These are phyloP conservation scores for Rutstroemia sp. DNA, from an alignment of 2,329 filamentous ascomycete species.

Conservation along the genomic window DNA sequence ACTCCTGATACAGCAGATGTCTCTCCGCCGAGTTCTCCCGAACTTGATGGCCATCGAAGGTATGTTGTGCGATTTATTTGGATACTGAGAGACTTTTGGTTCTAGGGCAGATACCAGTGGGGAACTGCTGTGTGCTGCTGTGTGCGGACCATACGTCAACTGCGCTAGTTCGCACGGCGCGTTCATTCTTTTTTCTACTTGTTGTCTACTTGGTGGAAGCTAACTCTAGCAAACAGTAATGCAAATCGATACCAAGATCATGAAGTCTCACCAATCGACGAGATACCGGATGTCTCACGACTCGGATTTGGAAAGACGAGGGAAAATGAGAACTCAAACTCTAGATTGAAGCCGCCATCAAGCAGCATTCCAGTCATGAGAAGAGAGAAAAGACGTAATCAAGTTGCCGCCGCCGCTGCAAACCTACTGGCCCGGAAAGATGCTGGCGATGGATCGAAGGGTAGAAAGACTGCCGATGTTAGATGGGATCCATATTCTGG, in stretches of 20 bases:
- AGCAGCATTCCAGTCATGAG: constrained; percentile 29
- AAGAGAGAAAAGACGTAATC: constrained; percentile 26
- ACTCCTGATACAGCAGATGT: constrained; percentile 28
- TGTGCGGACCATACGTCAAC: not conserved
- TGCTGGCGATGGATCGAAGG: constrained; percentile 12
- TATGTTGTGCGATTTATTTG: constrained; percentile 19
- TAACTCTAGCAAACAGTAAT: constrained; percentile 13
- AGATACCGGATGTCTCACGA: constrained; percentile 23
- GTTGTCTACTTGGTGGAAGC: not conserved
- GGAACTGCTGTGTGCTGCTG: not conserved
- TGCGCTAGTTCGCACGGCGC: no score
- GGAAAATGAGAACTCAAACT: constrained; percentile 1
- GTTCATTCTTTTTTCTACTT: not conserved
- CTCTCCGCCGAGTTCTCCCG: constrained; percentile 39
- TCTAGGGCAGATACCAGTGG: not conserved
- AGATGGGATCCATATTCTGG: constrained; percentile 61
- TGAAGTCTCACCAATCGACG: constrained; percentile 36
- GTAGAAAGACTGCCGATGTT: constrained; percentile 32
- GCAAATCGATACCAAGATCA: constrained; percentile 15
- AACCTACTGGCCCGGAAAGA: constrained; percentile 22
- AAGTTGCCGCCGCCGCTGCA: constrained; percentile 21
- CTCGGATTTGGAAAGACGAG: constrained; percentile 12
- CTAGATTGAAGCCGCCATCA: constrained; percentile 12
- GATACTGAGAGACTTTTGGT: not conserved
- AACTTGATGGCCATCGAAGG: constrained; percentile 18